These are phyloP conservation scores for Coemansia sp. DNA, from an alignment of 192 early-diverging fungal genomes.

Conservation along the genomic window DNA sequence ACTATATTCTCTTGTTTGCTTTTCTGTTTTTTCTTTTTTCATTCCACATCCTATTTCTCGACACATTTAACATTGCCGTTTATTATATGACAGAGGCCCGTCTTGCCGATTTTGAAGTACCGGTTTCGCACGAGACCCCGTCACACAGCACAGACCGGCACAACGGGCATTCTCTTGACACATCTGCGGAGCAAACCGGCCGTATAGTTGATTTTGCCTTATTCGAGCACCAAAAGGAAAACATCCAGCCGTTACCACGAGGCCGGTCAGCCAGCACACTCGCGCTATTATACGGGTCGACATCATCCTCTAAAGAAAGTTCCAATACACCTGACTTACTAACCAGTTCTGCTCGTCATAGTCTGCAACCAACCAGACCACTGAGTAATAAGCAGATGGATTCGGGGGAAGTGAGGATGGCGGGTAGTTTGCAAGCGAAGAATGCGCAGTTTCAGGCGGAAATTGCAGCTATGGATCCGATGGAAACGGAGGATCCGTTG, in stretches of 20 bases:
- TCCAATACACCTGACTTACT: not conserved
- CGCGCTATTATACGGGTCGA: constrained; percentile 31
- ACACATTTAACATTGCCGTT: not conserved
- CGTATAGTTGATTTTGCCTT: constrained; percentile 44
- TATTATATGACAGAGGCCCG: constrained; percentile 15
- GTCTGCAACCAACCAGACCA: constrained; percentile 22
- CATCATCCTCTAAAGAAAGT: not conserved
- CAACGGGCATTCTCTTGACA: not conserved
- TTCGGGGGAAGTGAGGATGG: constrained; percentile 9
- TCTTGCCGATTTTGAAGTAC: constrained; percentile 4
- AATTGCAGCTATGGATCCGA: constrained; percentile 27
- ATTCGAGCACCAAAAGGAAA: constrained; percentile 77
- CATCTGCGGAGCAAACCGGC: not conserved
- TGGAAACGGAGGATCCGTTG: constrained; percentile 56
- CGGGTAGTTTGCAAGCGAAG: constrained; percentile 30
- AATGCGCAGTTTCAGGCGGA: constrained; percentile 43
- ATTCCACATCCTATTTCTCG: not conserved
- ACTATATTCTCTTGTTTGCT: not conserved
- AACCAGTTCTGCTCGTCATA: constrained; percentile 15
- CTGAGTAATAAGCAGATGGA: not conserved
- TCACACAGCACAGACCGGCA: not conserved
- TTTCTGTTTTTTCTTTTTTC: not conserved
- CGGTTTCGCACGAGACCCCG: not conserved
- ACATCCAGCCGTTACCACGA: constrained; percentile 65
- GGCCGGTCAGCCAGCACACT: constrained; percentile 65